Conservation (phyloP, 1,139 yeast species). For the Magnusiomyces sp. region DNA sequence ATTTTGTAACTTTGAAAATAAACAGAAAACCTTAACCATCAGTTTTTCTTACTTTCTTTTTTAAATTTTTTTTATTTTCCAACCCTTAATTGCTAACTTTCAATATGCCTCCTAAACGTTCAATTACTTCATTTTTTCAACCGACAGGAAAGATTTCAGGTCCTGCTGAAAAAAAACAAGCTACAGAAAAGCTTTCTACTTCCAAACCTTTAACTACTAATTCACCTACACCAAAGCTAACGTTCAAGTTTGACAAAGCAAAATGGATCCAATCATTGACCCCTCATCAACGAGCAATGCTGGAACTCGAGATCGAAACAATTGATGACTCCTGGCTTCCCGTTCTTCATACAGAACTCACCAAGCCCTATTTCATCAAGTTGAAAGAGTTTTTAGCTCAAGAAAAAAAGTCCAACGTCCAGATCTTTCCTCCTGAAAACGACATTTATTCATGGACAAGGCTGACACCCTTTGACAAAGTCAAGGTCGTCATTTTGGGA, state of each 20-base stretch:
- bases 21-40: no score
- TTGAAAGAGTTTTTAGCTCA: slow-evolving; percentile 52
- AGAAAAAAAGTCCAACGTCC: slow-evolving; percentile 31
- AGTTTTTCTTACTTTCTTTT: no score
- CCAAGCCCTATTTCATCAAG: slow-evolving; percentile 76
- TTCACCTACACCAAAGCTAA: no score
- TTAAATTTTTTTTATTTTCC: no score
- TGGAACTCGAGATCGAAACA: slow-evolving; percentile 59
- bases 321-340: slow-evolving; percentile 76
- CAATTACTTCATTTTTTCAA: no score
- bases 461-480: slow-evolving; percentile 64
- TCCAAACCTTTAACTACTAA: no score
- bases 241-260: slow-evolving; percentile 38
- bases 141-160: no score
- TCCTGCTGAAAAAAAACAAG: no score
- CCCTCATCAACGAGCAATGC: slow-evolving; percentile 44
- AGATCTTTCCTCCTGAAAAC: slow-evolving; percentile 65
- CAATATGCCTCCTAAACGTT: no score
- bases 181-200: no score
- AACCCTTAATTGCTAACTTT: no score
- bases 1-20: no score
- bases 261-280: slow-evolving; percentile 49
- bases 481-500: slow-evolving; percentile 77
- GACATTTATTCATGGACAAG: slow-evolving; percentile 94
- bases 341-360: slow-evolving; percentile 58